Evolutionary conservation across 2,329 filamentous ascomycete genomes (phyloP).

Genomic region (Cryphonectria parasitica): DNA sequence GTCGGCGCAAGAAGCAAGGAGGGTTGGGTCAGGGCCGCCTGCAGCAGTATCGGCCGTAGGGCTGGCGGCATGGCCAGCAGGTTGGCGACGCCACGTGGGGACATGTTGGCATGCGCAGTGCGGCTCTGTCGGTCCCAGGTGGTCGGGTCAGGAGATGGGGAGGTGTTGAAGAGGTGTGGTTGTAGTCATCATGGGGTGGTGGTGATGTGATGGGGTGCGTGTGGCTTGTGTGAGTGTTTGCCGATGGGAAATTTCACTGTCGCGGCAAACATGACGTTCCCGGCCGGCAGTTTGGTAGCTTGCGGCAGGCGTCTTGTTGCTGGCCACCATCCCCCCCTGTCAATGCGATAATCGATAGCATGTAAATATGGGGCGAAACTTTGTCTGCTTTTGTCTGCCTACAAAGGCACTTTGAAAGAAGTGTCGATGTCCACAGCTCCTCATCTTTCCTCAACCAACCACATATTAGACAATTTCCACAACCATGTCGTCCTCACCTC

Average conservation of each 20-base stretch:
- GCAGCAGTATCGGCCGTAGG: conserved; percentile 32
- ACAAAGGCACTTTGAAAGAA: background rate
- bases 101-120: conserved; percentile 28
- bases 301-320: conserved; percentile 16
- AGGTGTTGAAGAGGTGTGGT: background rate
- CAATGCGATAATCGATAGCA: conserved; percentile 7
- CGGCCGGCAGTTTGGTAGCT: background rate
- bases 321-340: background rate
- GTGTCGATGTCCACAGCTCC: background rate
- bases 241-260: conserved; percentile 24
- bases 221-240: background rate
- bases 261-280: conserved; percentile 20
- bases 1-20: conserved; percentile 7
- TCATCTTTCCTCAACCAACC: background rate
- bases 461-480: background rate
- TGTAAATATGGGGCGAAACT: background rate
- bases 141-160: conserved; percentile 6
- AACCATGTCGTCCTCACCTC: conserved; percentile 42
- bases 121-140: conserved; percentile 21
- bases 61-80: conserved; percentile 33
- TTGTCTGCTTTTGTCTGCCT: background rate
- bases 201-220: conserved; percentile 5
- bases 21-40: conserved; percentile 26
- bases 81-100: conserved; percentile 27
- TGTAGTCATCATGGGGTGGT: conserved; percentile 13